These are phyloP conservation scores for Parastagonospora nodorum DNA, from an alignment of 2,329 filamentous ascomycete species.

Conservation along the genomic window DNA sequence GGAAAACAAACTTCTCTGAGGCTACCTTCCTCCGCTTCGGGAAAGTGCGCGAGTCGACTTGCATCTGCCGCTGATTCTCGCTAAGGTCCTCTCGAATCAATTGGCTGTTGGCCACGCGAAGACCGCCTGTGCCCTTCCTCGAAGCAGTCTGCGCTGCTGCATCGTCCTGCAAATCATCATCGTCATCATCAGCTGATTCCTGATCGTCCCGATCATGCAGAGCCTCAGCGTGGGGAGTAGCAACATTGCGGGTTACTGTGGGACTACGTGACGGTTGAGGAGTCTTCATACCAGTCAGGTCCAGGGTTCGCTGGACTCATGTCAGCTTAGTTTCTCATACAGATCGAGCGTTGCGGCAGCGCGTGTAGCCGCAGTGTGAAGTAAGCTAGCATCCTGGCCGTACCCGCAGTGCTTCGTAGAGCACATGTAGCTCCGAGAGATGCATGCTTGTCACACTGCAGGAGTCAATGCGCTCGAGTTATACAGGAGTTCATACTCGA, in stretches of 20 bases:
- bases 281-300: slow-evolving; percentile 30
- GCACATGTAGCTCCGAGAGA: too few relatives aligned
- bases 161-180: background rate
- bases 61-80: slow-evolving; percentile 42
- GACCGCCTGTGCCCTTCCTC: slow-evolving; percentile 34
- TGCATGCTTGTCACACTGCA: background rate
- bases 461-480: background rate
- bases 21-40: slow-evolving; percentile 40
- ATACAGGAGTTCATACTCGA: background rate
- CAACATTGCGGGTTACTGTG: slow-evolving; percentile 12
- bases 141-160: slow-evolving; percentile 6
- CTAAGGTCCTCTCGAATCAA: slow-evolving; percentile 34
- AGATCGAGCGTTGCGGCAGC: background rate
- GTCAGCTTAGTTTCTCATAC: slow-evolving; percentile 10
- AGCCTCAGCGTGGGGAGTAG: slow-evolving; percentile 8
- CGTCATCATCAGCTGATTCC: slow-evolving; percentile 5
- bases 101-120: slow-evolving; percentile 33
- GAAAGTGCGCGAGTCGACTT: slow-evolving; percentile 36
- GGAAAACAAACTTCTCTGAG: slow-evolving; percentile 48
- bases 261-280: slow-evolving; percentile 30
- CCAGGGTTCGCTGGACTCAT: slow-evolving; percentile 26
- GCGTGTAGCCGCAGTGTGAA: background rate
- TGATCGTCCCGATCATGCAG: slow-evolving; percentile 4
- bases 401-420: too few relatives aligned
- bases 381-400: background rate